A percentile compares a stretch with the other conserved stretches of the same genome.
Conservation (phyloP, 192 early-diverging fungal species). For the Podila horticola region DNA sequence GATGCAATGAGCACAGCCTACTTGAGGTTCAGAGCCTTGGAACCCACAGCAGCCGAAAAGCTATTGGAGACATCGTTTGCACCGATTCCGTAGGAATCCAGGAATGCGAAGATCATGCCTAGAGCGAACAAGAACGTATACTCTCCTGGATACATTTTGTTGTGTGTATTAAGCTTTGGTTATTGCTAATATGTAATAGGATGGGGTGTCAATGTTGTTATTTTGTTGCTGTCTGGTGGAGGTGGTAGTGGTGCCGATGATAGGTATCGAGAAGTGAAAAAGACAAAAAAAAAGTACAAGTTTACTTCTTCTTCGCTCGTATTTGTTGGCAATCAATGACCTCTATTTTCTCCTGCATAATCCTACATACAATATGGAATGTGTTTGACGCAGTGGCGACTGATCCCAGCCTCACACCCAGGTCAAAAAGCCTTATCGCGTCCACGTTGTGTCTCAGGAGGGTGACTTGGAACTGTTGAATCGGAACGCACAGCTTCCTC, state of each 20-base stretch:
- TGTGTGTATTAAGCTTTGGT: not conserved
- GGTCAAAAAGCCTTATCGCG: not conserved
- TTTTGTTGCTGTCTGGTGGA: not conserved
- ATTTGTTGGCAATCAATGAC: no score
- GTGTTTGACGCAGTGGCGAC: constrained; percentile 5
- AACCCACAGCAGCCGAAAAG: constrained; percentile 85
- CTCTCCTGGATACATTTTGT: constrained; percentile 30
- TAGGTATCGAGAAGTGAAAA: not conserved
- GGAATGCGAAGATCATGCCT: constrained; percentile 71
- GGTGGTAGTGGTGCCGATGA: not conserved
- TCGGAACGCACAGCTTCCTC: no score
- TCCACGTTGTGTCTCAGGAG: constrained; percentile 2
- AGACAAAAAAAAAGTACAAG: not conserved
- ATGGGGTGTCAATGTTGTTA: not conserved
- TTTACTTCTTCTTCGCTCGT: not conserved
- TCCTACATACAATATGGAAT: not conserved
- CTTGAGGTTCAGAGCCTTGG: constrained; percentile 75
- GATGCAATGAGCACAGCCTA: constrained; percentile 83
- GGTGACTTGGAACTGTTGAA: no score
- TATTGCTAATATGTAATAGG: not conserved
- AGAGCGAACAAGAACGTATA: constrained; percentile 78
- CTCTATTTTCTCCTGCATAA: not conserved
- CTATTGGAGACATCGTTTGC: constrained; percentile 91
- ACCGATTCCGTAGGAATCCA: constrained; percentile 81
- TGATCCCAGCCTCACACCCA: not conserved